Percentiles rank a stretch among this genome's conserved stretches.
These are phyloP conservation scores for Noccaea bulbosa DNA, from an alignment of 345 rosid genomes.

Conservation along the genomic window DNA sequence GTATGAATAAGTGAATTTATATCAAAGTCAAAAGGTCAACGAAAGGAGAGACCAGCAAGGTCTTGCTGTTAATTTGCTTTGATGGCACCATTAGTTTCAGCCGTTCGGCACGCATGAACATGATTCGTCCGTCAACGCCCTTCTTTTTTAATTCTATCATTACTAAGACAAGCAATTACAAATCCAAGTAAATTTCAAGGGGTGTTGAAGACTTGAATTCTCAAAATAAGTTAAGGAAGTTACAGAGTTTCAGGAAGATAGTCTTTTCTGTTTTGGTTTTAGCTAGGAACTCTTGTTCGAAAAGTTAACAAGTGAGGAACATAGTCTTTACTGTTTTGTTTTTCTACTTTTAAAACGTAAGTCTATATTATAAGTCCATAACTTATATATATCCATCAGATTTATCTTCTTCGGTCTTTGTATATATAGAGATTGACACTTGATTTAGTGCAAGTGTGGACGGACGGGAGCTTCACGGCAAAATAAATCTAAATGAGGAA, in stretches of 20 bases:
- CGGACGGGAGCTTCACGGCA: conserved; percentile 5
- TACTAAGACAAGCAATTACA: conserved; percentile 2
- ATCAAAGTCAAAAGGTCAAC: conserved; percentile 31
- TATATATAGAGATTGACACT: neutral
- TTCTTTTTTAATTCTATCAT: conserved; percentile 1
- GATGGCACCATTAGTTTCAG: conserved; percentile 33
- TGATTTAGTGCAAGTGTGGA: conserved; percentile 20
- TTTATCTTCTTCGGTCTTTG: neutral
- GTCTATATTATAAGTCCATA: neutral
- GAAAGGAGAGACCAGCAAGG: conserved; percentile 24
- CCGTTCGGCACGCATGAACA: conserved; percentile 43
- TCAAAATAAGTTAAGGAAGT: too few relatives aligned
- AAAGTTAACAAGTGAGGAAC: too few relatives aligned
- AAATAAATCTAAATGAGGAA: neutral
- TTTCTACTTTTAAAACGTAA: neutral
- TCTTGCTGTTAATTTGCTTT: conserved; percentile 24
- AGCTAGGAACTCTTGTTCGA: too few relatives aligned
- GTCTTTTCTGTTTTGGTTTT: too few relatives aligned
- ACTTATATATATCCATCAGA: conserved; percentile 2
- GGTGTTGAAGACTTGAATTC: neutral
- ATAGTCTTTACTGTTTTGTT: too few relatives aligned
- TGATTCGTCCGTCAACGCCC: conserved; percentile 33
- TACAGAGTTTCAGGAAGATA: too few relatives aligned
- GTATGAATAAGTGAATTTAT: neutral
- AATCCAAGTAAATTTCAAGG: conserved; percentile 12